A percentile compares a stretch with the other conserved stretches of the same genome.
phyloP scores from a whole-genome alignment of 2,329 filamentous ascomycete genomes.

The Fusarium dlaminii region DNA sequence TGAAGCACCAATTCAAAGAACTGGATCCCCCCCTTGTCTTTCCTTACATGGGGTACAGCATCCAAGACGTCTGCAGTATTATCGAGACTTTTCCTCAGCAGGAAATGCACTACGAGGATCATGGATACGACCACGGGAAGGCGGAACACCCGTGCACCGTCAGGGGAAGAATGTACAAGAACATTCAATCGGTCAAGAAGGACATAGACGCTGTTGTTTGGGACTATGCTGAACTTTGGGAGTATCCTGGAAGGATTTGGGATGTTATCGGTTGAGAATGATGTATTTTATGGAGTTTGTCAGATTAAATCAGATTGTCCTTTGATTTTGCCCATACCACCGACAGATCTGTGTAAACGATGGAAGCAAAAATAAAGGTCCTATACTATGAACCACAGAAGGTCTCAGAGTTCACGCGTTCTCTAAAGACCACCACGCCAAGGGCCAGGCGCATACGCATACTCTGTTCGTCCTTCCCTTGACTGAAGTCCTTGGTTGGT shows the following conservation, averaged over 20 bases:
- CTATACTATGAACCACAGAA: background rate
- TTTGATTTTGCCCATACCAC: background rate
- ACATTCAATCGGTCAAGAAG: background rate
- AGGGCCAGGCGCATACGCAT: no score
- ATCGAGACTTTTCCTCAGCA: background rate
- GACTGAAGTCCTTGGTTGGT: background rate
- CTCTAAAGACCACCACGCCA: background rate
- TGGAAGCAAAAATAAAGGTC: background rate
- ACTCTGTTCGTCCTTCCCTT: background rate
- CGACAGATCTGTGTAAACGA: background rate
- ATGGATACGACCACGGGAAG: background rate
- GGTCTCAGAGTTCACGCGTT: background rate
- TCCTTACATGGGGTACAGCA: background rate
- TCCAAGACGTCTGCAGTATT: background rate
- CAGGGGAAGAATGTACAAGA: background rate
- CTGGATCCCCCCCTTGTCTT: background rate
- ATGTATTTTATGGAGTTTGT: background rate
- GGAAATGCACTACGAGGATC: background rate
- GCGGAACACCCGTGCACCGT: background rate
- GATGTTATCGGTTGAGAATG: background rate
- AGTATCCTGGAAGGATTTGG: background rate
- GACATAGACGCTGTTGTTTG: background rate
- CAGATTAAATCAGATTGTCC: background rate
- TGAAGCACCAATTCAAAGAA: background rate
- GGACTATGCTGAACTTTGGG: background rate